phyloP scores from a whole-genome alignment of 2,329 filamentous ascomycete genomes.

The Penicillium sp. region DNA sequence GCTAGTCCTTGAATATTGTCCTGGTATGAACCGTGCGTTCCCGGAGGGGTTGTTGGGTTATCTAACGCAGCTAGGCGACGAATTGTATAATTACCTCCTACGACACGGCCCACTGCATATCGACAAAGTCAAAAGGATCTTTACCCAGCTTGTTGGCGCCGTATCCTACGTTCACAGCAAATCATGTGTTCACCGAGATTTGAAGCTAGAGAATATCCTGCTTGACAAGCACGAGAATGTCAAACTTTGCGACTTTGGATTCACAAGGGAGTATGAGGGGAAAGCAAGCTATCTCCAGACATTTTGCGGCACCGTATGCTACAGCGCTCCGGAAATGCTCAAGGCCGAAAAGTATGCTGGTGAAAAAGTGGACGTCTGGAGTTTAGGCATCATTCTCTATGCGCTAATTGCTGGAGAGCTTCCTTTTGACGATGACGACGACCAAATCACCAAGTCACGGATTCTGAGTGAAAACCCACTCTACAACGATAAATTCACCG shows the following conservation, averaged over 20 bases:
- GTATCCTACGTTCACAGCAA: slow-evolving; percentile 95
- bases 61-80: slow-evolving; percentile 69
- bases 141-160: slow-evolving; percentile 92
- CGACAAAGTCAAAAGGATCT: slow-evolving; percentile 91
- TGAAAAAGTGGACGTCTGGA: slow-evolving; percentile 99
- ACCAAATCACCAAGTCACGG: slow-evolving; percentile 79
- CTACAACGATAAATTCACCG: slow-evolving; percentile 79
- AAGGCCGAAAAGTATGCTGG: slow-evolving; percentile 98
- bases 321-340: slow-evolving; percentile 97
- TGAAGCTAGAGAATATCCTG: slow-evolving; percentile 96
- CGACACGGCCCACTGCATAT: slow-evolving; percentile 82
- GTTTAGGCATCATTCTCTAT: slow-evolving; percentile 88
- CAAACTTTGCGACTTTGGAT: slow-evolving; percentile 97
- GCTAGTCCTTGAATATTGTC: slow-evolving; percentile 96
- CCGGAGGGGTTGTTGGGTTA: slow-evolving; percentile 18
- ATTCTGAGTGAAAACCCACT: slow-evolving; percentile 86
- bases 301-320: slow-evolving; percentile 97
- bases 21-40: slow-evolving; percentile 61
- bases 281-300: slow-evolving; percentile 94
- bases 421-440: slow-evolving; percentile 95
- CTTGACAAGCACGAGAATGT: slow-evolving; percentile 97
- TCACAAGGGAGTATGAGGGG: slow-evolving; percentile 95
- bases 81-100: slow-evolving; percentile 95
- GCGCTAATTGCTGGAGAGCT: slow-evolving; percentile 80
- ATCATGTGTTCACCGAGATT: slow-evolving; percentile 92